phyloP scores from a whole-genome alignment of 2,329 filamentous ascomycete genomes.

The Claviceps quebecensis region DNA sequence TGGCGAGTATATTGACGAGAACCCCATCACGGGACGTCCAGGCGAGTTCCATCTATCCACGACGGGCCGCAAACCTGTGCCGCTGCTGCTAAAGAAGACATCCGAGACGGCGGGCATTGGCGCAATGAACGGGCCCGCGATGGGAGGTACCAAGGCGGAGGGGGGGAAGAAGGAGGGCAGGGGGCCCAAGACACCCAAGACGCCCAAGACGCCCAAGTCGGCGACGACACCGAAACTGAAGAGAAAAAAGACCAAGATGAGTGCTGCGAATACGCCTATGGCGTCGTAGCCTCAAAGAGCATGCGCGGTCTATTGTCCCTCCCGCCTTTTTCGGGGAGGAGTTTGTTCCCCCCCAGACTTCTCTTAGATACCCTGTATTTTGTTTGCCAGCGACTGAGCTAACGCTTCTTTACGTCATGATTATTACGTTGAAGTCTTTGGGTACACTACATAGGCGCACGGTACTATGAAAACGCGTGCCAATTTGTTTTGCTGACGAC shows the following conservation, averaged over 20 bases:
- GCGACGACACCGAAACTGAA: conserved; percentile 28
- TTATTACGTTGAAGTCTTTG: too few relatives aligned
- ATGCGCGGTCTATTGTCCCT: not conserved
- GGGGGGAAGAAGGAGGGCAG: conserved; percentile 33
- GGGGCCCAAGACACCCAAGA: conserved; percentile 29
- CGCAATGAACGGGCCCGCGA: conserved; percentile 19
- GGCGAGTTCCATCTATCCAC: conserved; percentile 52
- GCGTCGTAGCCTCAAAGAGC: conserved; percentile 9
- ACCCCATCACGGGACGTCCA: conserved; percentile 51
- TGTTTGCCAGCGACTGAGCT: not conserved
- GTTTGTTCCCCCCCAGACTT: not conserved
- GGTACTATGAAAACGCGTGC: too few relatives aligned
- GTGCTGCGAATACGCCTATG: conserved; percentile 19
- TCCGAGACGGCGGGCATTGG: conserved; percentile 19
- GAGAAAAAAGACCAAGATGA: conserved; percentile 34
- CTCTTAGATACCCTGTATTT: not conserved
- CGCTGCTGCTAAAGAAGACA: conserved; percentile 18
- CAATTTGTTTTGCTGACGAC: not conserved
- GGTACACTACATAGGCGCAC: too few relatives aligned
- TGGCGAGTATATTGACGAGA: conserved; percentile 53
- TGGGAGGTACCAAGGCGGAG: conserved; percentile 26
- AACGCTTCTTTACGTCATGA: too few relatives aligned
- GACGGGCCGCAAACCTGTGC: conserved; percentile 37
- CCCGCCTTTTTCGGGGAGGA: too few relatives aligned
- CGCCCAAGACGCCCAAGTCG: conserved; percentile 28